phyloP scores from a whole-genome alignment of 2,329 filamentous ascomycete species.

The Dichotomopilus funicola region DNA sequence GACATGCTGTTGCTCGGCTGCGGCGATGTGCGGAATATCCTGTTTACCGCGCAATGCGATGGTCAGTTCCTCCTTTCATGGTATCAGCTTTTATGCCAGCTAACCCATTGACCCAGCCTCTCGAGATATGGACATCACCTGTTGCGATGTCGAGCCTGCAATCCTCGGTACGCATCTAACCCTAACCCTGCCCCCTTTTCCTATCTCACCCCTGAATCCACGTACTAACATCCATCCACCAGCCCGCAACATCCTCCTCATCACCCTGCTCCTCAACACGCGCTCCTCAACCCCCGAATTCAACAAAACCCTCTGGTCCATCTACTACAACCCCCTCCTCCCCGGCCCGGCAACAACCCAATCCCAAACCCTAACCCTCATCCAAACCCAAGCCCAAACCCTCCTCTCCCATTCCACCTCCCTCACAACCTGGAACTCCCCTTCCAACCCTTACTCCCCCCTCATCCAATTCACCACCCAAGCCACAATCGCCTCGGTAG shows the following conservation, averaged over 20 bases:
- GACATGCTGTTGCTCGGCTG: constrained; percentile 48
- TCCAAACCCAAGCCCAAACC: constrained; percentile 35
- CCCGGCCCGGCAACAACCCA: constrained; percentile 24
- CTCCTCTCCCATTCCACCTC: constrained; percentile 34
- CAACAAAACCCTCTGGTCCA: constrained; percentile 39
- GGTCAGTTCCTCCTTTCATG: too few relatives aligned
- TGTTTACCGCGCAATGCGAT: constrained; percentile 46
- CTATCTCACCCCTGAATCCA: constrained; percentile 10
- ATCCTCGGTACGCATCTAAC: constrained; percentile 39
- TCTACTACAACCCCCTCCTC: constrained; percentile 49
- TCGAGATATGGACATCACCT: constrained; percentile 41
- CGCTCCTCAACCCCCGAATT: constrained; percentile 18
- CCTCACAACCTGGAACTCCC: constrained; percentile 37
- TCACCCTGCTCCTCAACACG: constrained; percentile 42
- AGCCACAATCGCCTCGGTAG: neutral
- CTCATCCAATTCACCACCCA: constrained; percentile 7
- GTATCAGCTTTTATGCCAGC: too few relatives aligned
- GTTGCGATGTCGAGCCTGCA: constrained; percentile 43
- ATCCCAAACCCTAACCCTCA: too few relatives aligned
- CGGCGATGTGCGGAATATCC: constrained; percentile 49
- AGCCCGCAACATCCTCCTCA: constrained; percentile 50
- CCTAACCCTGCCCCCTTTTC: neutral
- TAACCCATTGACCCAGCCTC: constrained; percentile 19
- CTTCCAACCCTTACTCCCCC: constrained; percentile 33
- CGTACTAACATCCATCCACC: neutral